A percentile compares a stretch with the other conserved stretches of the same genome.
phyloP scores from a whole-genome alignment of 352 stramenopile genomes.

The Blastocystis sp. region DNA sequence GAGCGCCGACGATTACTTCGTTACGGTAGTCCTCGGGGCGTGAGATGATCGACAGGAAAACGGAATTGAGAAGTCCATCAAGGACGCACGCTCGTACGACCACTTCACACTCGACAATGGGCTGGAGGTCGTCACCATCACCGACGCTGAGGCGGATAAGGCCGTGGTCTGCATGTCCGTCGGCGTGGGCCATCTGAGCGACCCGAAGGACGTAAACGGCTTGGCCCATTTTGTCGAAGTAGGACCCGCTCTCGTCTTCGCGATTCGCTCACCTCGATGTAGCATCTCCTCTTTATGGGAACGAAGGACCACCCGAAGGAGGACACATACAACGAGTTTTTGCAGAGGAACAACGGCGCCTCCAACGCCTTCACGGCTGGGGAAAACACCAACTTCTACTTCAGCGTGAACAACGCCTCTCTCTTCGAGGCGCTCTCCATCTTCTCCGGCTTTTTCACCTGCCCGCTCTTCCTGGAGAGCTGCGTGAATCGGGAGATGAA shows the following conservation, averaged over 20 bases:
- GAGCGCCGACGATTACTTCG: constrained; percentile 16
- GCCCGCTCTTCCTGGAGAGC: constrained; percentile 72
- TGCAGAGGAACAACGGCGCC: constrained; percentile 72
- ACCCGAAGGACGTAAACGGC: constrained; percentile 72
- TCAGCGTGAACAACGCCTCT: constrained; percentile 64
- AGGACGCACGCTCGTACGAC: constrained; percentile 71
- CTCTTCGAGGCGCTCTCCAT: constrained; percentile 74
- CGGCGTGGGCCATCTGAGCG: constrained; percentile 72
- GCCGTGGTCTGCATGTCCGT: constrained; percentile 72
- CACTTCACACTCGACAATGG: constrained; percentile 72
- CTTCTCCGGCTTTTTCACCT: constrained; percentile 71
- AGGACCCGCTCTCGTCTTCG: not conserved
- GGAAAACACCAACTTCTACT: constrained; percentile 72
- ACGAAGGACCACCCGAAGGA: constrained; percentile 73
- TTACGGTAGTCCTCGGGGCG: not conserved
- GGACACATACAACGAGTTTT: constrained; percentile 73
- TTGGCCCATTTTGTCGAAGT: constrained; percentile 74
- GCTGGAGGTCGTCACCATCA: constrained; percentile 71
- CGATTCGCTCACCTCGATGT: not conserved
- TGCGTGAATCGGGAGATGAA: constrained; percentile 74
- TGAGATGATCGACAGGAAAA: constrained; percentile 49
- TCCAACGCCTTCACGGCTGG: constrained; percentile 72
- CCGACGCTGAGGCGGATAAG: constrained; percentile 71
- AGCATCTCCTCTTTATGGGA: constrained; percentile 74
- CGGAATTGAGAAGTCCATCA: constrained; percentile 70